Base-by-base conservation (phyloP, 805 yeast species). In the Pichia nanzhaoensis region DNA sequence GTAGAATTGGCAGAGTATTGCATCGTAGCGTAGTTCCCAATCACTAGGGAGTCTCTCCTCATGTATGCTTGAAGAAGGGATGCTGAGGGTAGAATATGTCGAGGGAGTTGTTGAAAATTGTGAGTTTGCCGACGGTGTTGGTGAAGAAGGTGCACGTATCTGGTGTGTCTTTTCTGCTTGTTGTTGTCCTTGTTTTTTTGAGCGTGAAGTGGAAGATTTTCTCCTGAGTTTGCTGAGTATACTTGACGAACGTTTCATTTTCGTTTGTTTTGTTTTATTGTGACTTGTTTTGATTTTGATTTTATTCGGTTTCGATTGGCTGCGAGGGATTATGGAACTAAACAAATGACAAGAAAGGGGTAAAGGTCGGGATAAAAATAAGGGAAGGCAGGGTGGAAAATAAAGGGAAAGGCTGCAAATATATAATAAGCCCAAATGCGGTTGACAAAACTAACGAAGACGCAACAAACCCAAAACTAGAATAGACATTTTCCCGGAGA, bases 11-110 rank as follows among this genome's bases (percentile, higher is more conserved):
- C 68, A 60, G 33, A 72, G 55, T 4, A 53, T 53, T 1, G 67
- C 59, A 50, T 73, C 76, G 45, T 51, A 65, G 34, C 66, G 47
- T 24, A 65, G 55, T 38, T 65, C 61, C 70, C 70, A 65, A 12
- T 57, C 56, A 34, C 61, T 45, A 32, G 70, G 60, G 8, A 59
- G 44, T 14, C 17, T 21, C 9, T 39, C 37, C 5, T 30, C 27
- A 6, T 32, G 12, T 21, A 16, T 27, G 14, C 8, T n/a, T 19
- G 43, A 18, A 1, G 37, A 33, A 5, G 42, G 14, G 28, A 24
- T 24, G 28, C n/a, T n/a, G 3, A 13, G 14, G 18, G 17, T 8
- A 17, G 27, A 30, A 3, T 17, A 32, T n/a, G n/a, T n/a, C n/a
- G n/a, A n/a, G 28, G 28, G 10, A 7, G 28, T 24, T 10, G 9